These are phyloP conservation scores for Colletotrichum echinochloae DNA, from an alignment of 2,329 filamentous ascomycete species.

Conservation along the genomic window DNA sequence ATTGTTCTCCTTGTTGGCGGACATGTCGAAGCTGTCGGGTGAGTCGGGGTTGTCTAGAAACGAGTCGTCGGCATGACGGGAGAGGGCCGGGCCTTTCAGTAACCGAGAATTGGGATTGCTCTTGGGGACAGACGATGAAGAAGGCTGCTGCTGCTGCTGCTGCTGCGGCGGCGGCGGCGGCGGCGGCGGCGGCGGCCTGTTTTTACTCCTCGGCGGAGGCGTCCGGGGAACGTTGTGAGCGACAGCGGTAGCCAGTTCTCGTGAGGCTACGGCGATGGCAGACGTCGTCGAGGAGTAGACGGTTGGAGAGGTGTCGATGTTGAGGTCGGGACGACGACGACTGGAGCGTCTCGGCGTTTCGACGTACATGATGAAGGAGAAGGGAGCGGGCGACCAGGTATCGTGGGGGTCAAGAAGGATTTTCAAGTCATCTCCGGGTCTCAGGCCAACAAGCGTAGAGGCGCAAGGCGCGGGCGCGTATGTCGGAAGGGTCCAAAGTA, in stretches of 20 bases:
- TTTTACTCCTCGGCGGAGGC: slow-evolving; percentile 36
- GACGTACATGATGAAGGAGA: slow-evolving; percentile 36
- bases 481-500: not conserved
- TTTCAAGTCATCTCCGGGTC: slow-evolving; percentile 40
- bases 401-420: slow-evolving; percentile 35
- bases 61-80: slow-evolving; percentile 49
- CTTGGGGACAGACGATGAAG: slow-evolving; percentile 29
- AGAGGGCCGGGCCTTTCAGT: slow-evolving; percentile 46
- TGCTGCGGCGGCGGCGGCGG: no score
- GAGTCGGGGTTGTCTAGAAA: slow-evolving; percentile 56
- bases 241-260: slow-evolving; percentile 7
- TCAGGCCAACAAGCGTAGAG: slow-evolving; percentile 7
- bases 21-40: slow-evolving; percentile 50
- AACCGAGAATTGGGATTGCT: slow-evolving; percentile 50
- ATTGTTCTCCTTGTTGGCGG: slow-evolving; percentile 47
- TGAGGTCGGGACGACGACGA: slow-evolving; percentile 43
- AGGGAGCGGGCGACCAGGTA: slow-evolving; percentile 9
- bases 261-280: slow-evolving; percentile 28
- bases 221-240: slow-evolving; percentile 26
- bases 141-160: no score
- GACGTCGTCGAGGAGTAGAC: slow-evolving; percentile 25
- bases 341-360: slow-evolving; percentile 36
- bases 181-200: slow-evolving; percentile 21
- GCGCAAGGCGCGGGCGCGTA: slow-evolving; percentile 7
- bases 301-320: slow-evolving; percentile 40